phyloP scores from a whole-genome alignment of 1,284 basidiomycete species.

The Puccinia novopanici region DNA sequence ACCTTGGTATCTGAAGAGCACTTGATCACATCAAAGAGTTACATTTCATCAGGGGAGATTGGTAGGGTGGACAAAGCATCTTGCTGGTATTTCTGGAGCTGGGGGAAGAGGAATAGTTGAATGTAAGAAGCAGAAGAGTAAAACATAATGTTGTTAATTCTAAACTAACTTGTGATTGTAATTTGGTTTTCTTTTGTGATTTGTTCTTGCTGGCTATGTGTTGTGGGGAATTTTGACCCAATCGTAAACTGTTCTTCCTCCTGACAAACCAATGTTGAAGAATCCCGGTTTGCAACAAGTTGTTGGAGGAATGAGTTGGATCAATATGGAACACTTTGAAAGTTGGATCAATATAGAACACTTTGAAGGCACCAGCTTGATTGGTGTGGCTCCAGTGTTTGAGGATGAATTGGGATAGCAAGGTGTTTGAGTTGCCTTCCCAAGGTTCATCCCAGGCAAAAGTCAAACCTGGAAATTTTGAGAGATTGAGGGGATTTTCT shows the following conservation, averaged over 20 bases:
- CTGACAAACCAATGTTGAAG: constrained; percentile 12
- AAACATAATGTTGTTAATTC: too few species aligned
- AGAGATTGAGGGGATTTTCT: not conserved
- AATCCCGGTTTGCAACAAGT: not conserved
- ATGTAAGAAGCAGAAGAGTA: too few species aligned
- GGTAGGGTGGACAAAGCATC: not conserved
- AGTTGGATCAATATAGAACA: not conserved
- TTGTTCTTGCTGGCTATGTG: not conserved
- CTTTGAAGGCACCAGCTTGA: constrained; percentile 18
- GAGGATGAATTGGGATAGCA: constrained; percentile 4
- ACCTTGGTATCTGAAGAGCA: not conserved
- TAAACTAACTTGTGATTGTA: not conserved
- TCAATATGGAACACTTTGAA: constrained; percentile 19
- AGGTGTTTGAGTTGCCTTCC: not conserved
- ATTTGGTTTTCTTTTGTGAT: constrained; percentile 17
- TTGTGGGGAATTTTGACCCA: not conserved
- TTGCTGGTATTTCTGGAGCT: constrained; percentile 10
- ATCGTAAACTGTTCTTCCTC: not conserved
- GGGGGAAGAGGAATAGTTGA: not conserved
- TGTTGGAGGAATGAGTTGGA: not conserved
- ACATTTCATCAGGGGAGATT: not conserved
- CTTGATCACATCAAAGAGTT: constrained; percentile 11
- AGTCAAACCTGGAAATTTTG: not conserved
- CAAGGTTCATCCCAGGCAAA: constrained; percentile 25
- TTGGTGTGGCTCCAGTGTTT: constrained; percentile 10